These are phyloP conservation scores for Prunus fruticosa DNA, from an alignment of 306 rosid genomes.

Conservation along the genomic window DNA sequence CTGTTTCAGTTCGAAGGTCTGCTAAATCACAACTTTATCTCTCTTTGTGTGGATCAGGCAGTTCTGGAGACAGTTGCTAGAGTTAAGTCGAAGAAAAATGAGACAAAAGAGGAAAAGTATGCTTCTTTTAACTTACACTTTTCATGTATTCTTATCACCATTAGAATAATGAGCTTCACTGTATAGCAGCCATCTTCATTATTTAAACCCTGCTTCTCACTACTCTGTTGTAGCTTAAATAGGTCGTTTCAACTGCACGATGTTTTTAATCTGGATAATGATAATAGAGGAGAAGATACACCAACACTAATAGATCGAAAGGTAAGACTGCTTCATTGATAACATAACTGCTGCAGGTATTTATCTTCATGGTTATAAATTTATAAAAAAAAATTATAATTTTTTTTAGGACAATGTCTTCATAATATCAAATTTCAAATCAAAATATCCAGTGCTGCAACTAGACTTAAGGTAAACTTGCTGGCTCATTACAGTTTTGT, in stretches of 20 bases:
- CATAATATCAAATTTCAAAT: conserved; percentile 52
- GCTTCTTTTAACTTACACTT: conserved; percentile 33
- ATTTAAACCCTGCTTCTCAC: neutral
- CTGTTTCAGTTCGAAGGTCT: neutral
- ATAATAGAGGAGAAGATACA: conserved; percentile 86
- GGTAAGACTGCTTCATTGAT: conserved; percentile 46
- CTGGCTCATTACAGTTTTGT: neutral
- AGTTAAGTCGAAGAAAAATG: conserved; percentile 92
- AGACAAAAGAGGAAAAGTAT: conserved; percentile 91
- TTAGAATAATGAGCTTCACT: conserved; percentile 9
- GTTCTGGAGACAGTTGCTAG: conserved; percentile 98
- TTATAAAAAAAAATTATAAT: no score
- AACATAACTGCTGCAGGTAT: conserved; percentile 3
- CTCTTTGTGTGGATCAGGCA: conserved; percentile 64
- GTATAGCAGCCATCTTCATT: neutral
- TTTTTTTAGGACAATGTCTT: conserved; percentile 44
- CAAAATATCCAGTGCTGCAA: conserved; percentile 60
- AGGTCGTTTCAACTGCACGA: conserved; percentile 79
- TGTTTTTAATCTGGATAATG: conserved; percentile 79
- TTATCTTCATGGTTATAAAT: neutral
- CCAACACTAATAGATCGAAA: conserved; percentile 93
- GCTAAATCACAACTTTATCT: conserved; percentile 18
- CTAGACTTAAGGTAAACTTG: conserved; percentile 45
- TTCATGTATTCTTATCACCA: conserved; percentile 12
- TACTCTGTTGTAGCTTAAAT: conserved; percentile 21